Percentiles rank a stretch among this genome's conserved stretches.
These are phyloP conservation scores for Geotrichum citri-aurantii DNA, from an alignment of 1,139 yeast genomes.

Conservation along the genomic window DNA sequence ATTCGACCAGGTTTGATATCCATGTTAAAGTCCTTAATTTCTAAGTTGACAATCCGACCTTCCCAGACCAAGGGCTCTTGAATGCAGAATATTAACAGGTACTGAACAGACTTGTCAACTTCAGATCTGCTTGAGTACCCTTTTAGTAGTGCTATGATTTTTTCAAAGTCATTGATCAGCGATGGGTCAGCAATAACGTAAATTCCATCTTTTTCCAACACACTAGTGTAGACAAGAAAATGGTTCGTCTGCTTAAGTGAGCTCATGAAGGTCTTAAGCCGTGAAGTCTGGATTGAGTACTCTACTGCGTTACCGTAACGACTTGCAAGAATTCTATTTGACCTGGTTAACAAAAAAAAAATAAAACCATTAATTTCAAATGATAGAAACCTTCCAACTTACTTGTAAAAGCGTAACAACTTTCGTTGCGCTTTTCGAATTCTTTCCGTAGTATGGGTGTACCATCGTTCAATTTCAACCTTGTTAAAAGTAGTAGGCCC, in stretches of 20 bases:
- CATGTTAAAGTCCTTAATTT: slow-evolving; percentile 37
- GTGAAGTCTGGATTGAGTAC: slow-evolving; percentile 53
- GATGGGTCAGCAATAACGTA: slow-evolving; percentile 66
- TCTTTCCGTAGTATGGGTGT: slow-evolving; percentile 73
- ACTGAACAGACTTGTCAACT: slow-evolving; percentile 45
- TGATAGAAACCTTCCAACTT: slow-evolving; percentile 11
- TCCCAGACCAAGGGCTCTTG: slow-evolving; percentile 89
- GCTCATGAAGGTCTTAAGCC: slow-evolving; percentile 49
- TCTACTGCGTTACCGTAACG: slow-evolving; percentile 74
- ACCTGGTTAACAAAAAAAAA: background rate
- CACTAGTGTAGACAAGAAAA: slow-evolving; percentile 70
- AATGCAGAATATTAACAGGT: slow-evolving; percentile 70
- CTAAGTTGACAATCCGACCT: slow-evolving; percentile 63
- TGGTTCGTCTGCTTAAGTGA: slow-evolving; percentile 61
- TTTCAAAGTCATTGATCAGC: slow-evolving; percentile 41
- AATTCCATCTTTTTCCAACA: slow-evolving; percentile 68
- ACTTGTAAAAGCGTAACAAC: slow-evolving; percentile 66
- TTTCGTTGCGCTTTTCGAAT: slow-evolving; percentile 83
- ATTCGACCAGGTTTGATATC: slow-evolving; percentile 63
- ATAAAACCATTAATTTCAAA: background rate
- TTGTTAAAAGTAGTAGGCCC: slow-evolving; percentile 53
- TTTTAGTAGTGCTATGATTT: slow-evolving; percentile 35
- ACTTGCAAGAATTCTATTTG: slow-evolving; percentile 47
- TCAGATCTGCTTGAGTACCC: slow-evolving; percentile 33
- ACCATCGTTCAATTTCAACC: slow-evolving; percentile 71